These are phyloP conservation scores for Zygotorulaspora sp. DNA, from an alignment of 805 yeast species.

Conservation along the genomic window DNA sequence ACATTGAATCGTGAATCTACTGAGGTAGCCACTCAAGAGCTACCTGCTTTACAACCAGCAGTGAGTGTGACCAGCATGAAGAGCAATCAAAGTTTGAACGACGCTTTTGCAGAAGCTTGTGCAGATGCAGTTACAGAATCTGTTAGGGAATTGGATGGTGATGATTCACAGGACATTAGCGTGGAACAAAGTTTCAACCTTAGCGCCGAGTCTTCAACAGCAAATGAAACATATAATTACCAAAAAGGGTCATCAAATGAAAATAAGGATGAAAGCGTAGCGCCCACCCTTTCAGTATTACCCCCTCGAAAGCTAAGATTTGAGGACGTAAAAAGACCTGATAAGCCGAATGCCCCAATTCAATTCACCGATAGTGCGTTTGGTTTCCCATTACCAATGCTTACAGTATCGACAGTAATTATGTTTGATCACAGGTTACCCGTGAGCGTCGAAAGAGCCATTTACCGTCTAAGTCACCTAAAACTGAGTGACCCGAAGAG, in stretches of 20 bases:
- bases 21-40: conserved; percentile 6
- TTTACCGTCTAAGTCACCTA: conserved; percentile 85
- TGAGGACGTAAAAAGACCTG: conserved; percentile 35
- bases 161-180: conserved; percentile 23
- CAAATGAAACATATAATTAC: neutral
- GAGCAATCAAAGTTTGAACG: conserved; percentile 1
- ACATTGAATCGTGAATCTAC: neutral
- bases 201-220: conserved; percentile 9
- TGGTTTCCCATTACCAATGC: conserved; percentile 82
- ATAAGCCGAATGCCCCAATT: conserved; percentile 51
- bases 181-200: conserved; percentile 3
- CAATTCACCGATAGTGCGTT: conserved; percentile 74
- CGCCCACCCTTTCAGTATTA: conserved; percentile 7
- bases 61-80: conserved; percentile 17
- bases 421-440: conserved; percentile 88
- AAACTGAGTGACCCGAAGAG: conserved; percentile 92
- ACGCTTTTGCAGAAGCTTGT: neutral
- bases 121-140: conserved; percentile 19
- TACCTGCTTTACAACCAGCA: conserved; percentile 16
- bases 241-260: neutral
- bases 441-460: conserved; percentile 92
- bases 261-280: neutral
- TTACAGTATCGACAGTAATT: conserved; percentile 67
- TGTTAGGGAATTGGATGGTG: conserved; percentile 21
- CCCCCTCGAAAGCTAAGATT: conserved; percentile 36